Base-by-base conservation (phyloP, 306 rosid genomes). In the Morella rubra region DNA sequence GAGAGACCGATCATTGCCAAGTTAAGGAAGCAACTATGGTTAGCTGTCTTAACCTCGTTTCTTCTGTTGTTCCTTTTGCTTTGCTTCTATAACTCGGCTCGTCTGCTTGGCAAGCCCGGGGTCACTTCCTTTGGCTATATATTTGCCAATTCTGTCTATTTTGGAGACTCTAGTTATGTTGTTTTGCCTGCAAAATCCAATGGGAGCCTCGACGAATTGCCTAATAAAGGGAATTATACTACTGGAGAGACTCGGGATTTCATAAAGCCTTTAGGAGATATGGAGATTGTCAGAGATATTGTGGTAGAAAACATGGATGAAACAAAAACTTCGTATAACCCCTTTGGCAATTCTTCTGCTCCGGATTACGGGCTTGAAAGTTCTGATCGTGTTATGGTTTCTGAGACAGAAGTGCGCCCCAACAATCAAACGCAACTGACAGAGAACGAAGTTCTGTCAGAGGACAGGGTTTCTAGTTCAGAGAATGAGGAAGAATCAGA, bases 11-110 rank as follows among this genome's bases (percentile, higher is more conserved):
- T 72, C 37, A 54, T 64, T 9, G 72, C 69, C 58, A 72, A 58
- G 22, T 50, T 68, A 11, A 81, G 73, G 22, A 60, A 40, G 3
- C 73, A 51, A 42, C 76, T 64, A 62, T 79, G 84, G 86, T 76
- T 83, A 55, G 81, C 79, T 45, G 75, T 81, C 62, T 76, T 69
- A 3, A 64, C 73, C 69, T n/a, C 62, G n/a, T 66, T 76, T 72
- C 69, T 83, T 16, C 8, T 83, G 37, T 83, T 81, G 86, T 72
- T 79, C 56, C 16, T 79, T 10, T 49, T 79, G 44, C 37, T 83
- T 37, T 66, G 67, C 62, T 10, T 52, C 10, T 79, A 72, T 73
- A 49, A 73, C 76, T 76, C 76, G 7, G 72, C 73, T 56, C 69
- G 37, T 5, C 55, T 27, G 52, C 46, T 56, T 2, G 27, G 61